These are phyloP conservation scores for Pyrenophora graminea DNA, from an alignment of 2,329 filamentous ascomycete species.

Conservation along the genomic window DNA sequence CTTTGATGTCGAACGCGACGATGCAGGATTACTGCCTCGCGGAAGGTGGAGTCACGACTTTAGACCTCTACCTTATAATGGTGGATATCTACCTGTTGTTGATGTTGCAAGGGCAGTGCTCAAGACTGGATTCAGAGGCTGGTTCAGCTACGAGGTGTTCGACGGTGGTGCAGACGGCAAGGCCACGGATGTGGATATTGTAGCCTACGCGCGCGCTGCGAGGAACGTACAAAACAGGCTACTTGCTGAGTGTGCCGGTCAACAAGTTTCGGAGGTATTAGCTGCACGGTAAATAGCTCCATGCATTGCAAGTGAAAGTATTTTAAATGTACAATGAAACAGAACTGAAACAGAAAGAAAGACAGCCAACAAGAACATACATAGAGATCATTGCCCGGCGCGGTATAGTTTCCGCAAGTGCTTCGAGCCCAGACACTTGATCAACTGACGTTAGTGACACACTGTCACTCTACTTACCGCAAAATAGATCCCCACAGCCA, in stretches of 20 bases:
- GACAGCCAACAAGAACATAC: too few species aligned
- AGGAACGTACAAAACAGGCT: conserved; percentile 54
- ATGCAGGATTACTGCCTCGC: conserved; percentile 62
- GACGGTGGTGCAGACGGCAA: conserved; percentile 62
- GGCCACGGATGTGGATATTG: conserved; percentile 57
- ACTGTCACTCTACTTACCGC: too few species aligned
- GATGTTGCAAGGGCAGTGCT: conserved; percentile 69
- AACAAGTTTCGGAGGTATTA: conserved; percentile 17
- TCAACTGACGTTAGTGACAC: too few species aligned
- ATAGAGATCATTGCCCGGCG: too few species aligned
- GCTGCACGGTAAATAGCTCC: conserved; percentile 15
- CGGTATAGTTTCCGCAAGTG: too few species aligned
- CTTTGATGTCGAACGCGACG: conserved; percentile 55
- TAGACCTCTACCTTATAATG: conserved; percentile 69
- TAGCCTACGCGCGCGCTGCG: conserved; percentile 56
- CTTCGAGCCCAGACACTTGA: too few species aligned
- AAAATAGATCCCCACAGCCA: too few species aligned
- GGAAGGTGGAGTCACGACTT: conserved; percentile 74
- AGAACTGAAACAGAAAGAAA: too few species aligned
- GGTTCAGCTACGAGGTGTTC: conserved; percentile 73
- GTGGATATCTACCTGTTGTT: conserved; percentile 70
- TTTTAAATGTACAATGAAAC: too few species aligned
- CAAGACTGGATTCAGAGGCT: conserved; percentile 67
- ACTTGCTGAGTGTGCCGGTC: conserved; percentile 36
- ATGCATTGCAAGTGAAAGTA: too few species aligned